These are phyloP conservation scores for Pythium dissimile DNA, from an alignment of 352 stramenopile species.

Conservation along the genomic window DNA sequence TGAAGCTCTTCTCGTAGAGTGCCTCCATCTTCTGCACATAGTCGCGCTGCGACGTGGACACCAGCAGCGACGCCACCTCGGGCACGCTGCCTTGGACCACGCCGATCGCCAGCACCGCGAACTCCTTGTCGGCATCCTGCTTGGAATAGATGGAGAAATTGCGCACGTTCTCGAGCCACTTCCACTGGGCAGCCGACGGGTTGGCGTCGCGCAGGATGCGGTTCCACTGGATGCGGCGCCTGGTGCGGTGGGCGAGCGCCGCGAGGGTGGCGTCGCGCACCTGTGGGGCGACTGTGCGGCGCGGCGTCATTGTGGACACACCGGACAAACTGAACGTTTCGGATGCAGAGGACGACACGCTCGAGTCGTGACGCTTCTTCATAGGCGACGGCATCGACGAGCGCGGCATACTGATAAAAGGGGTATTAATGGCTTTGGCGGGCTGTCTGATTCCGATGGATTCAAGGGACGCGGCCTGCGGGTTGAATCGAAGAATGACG, in stretches of 20 bases:
- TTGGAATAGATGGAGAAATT: conserved; percentile 13
- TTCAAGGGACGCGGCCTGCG: no score
- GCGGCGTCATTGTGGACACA: neutral
- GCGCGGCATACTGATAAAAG: no score
- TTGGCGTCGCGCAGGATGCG: conserved; percentile 3
- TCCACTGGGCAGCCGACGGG: conserved; percentile 4
- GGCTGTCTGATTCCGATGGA: no score
- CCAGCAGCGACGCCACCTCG: conserved; percentile 1
- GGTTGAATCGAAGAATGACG: no score
- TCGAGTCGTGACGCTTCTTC: neutral
- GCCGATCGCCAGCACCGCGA: conserved; percentile 7
- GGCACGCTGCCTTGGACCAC: neutral
- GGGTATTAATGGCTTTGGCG: no score
- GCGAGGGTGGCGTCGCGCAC: neutral
- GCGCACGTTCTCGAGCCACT: conserved; percentile 13
- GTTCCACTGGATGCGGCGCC: conserved; percentile 9
- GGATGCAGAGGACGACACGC: neutral
- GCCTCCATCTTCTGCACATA: conserved; percentile 6
- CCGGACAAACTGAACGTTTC: no score
- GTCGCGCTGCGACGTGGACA: neutral
- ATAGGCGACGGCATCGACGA: neutral
- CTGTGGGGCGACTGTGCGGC: neutral
- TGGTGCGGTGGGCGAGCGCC: neutral
- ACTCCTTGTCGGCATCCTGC: neutral
- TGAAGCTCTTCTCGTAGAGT: conserved; percentile 2